Evolutionary conservation across 1,284 basidiomycete genomes (phyloP), one percentile per base, ranked within the genome.

Genomic region (Gomphus bonarii): DNA sequence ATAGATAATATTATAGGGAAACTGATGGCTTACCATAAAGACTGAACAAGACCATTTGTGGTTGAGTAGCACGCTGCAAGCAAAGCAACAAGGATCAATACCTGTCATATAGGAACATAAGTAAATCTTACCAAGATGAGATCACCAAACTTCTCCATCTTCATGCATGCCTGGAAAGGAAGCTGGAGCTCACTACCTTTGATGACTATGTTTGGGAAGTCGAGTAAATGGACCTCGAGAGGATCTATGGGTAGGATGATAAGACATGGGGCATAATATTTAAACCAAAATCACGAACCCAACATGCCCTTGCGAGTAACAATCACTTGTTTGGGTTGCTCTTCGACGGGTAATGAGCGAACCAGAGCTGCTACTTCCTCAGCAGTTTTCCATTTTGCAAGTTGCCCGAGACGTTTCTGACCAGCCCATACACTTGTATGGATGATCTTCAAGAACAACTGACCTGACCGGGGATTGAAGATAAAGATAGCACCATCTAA

Each of bases 161-260:
- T 98, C 87, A 99, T 94, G 65, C 93, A 95, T 16, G 95, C 94
- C 75, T 99, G 95, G 92, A 99, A 99, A 0, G 97, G 97, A 60
- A 99, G 74, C 69, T 99, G 97, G 50, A 99, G 76, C 72, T 99
- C 97, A 63, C 91, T 95, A 56, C 97, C 97, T 76, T 99, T 98
- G 79, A 99, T 99, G 71, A 98, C 95, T 66, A 99, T 97, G 74
- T 99, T 99, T 55, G 97, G 97, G 87, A 99, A 99, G 75, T 98
- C 97, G 62, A 95, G 85, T 71, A 98, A 81, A 70, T 99, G 97
- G 59, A 99, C 97, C 76, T 99, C 97, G 59, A 99, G 84, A 48
- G 92, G 92, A 72, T 95, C 91, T 87, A 60, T 11, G 10, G 53
- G 42, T n/a, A 49, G 8, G 47, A 12, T 38, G 14, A 28, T 38